Evolutionary conservation across 768 basidiomycete species (phyloP), one percentile per base, ranked within the genome.

Genomic region (Suillus luteus): DNA sequence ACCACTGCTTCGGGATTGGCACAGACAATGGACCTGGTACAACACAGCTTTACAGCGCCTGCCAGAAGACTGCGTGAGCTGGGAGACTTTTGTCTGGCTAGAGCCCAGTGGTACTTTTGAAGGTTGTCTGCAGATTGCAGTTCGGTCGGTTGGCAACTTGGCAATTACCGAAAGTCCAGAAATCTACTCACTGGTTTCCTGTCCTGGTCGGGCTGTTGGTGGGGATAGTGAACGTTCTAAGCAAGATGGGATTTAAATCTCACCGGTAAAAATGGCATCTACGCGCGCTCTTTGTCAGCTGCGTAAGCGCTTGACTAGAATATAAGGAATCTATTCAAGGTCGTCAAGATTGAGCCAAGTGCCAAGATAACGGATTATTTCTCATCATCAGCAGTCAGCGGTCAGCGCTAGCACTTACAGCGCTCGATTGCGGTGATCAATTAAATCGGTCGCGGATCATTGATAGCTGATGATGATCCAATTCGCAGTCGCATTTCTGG

Each of bases 371-470:
- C 5, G 27, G 27, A 8, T 35, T 35, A 22, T 55, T 57, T 57
- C 55, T 17, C 55, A 57, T 57, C 55, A 57, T 57, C 55, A 57
- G 37, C 33, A 6, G 19, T 17, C 37, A 24, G 31, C 31, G 31
- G 31, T 31, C 31, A 4, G 37, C 55, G n/a, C 5, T 37, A 31
- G 31, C 31, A 31, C 31, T 31, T 31, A 31, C 31, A 31, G 37
- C 55, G n/a, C 5, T 37, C 37, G 22, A 37, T 55, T 24, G 10
- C 37, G 37, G 37, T 24, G 14, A 57, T 38, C 22, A 38, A 38
- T 57, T 8, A 10, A 54, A 24, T 38, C 35, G n/a, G 54, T 37
- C 8, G n/a, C 55, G 37, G 55, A 57, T 57, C 55, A 57, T 57
- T n/a, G n/a, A 27, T n/a, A 19, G 27, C 12, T 10, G 22, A 46